Evolutionary conservation across 179 eudicot genomes (phyloP).

Genomic region (Heliamphora pulchella): DNA sequence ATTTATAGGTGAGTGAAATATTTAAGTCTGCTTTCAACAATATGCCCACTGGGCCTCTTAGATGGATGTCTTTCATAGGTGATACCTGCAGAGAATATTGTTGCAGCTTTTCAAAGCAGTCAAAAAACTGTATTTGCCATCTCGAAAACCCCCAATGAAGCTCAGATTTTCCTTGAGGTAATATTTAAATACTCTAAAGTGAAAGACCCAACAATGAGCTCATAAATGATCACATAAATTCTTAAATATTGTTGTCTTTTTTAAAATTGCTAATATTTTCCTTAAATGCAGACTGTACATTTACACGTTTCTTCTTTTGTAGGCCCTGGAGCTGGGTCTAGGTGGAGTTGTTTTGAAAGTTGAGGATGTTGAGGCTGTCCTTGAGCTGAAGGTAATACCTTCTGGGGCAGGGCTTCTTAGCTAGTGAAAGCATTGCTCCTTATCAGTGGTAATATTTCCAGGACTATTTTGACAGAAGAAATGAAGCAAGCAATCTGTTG

Average conservation of each 20-base stretch:
- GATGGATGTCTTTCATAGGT: conserved; percentile 36
- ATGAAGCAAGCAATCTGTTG: conserved; percentile 44
- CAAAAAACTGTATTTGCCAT: conserved; percentile 61
- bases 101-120: conserved; percentile 73
- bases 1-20: background rate
- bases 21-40: background rate
- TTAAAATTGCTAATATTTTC: background rate
- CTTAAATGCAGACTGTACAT: background rate
- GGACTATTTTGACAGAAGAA: conserved; percentile 80
- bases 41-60: background rate
- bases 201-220: background rate
- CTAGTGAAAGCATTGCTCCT: conserved; percentile 16
- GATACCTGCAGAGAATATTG: conserved; percentile 89
- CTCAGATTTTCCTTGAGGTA: conserved; percentile 81
- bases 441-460: conserved; percentile 34
- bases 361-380: conserved; percentile 55
- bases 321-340: conserved; percentile 87
- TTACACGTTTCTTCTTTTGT: conserved; percentile 19
- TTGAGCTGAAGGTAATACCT: conserved; percentile 62
- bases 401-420: conserved; percentile 11
- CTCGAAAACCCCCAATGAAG: conserved; percentile 57
- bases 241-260: background rate
- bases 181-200: background rate
- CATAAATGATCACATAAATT: background rate
- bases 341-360: conserved; percentile 81